phyloP scores from a whole-genome alignment of 345 rosid genomes.

The Trapa incisa region DNA sequence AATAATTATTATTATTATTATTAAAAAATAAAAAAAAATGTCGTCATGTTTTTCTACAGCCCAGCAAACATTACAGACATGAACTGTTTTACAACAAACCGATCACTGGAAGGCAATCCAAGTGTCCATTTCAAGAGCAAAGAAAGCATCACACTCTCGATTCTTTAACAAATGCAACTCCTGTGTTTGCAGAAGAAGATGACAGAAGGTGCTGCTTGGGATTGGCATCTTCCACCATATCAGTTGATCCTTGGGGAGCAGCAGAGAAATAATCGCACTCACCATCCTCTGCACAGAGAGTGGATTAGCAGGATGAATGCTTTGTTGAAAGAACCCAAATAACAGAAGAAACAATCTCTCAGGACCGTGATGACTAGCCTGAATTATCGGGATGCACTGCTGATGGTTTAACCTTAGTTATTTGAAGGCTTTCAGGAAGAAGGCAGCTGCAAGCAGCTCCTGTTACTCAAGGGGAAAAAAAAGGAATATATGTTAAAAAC shows the following conservation, averaged over 20 bases:
- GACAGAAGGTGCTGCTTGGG: conserved; percentile 43
- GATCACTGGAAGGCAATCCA: neutral
- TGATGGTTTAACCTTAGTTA: conserved; percentile 46
- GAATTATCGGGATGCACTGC: conserved; percentile 44
- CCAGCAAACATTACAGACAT: neutral
- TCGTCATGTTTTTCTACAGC: neutral
- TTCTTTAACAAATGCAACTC: conserved; percentile 48
- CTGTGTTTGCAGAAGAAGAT: conserved; percentile 17
- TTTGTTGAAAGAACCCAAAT: neutral
- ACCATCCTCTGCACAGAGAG: conserved; percentile 27
- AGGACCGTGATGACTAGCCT: conserved; percentile 13
- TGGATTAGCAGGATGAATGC: conserved; percentile 1
- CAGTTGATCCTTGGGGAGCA: conserved; percentile 20
- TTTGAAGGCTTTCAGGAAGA: conserved; percentile 77
- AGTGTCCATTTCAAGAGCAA: neutral
- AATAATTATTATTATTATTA: no score
- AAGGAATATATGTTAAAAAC: neutral
- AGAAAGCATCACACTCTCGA: neutral
- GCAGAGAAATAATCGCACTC: conserved; percentile 31
- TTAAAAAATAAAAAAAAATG: no score
- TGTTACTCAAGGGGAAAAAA: conserved; percentile 15
- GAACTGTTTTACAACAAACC: neutral
- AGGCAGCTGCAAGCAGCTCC: conserved; percentile 59
- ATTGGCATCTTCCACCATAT: conserved; percentile 29
- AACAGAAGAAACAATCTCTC: neutral